Evolutionary conservation across 2,329 filamentous ascomycete species (phyloP).

Genomic region (Aphanocladium album): DNA sequence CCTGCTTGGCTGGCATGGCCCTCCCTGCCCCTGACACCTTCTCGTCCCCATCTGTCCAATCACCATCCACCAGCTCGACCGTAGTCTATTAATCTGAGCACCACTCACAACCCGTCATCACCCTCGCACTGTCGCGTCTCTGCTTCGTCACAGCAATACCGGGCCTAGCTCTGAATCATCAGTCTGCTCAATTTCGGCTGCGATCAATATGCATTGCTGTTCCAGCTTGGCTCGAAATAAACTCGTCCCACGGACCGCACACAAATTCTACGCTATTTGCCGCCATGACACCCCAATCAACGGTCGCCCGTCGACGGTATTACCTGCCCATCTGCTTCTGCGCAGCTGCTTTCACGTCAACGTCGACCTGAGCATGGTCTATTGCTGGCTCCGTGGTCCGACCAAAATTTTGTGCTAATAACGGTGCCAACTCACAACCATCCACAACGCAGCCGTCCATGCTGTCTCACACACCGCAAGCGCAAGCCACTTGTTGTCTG

Average conservation of each 20-base stretch:
- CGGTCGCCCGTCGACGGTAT: not conserved
- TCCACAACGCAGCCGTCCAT: not conserved
- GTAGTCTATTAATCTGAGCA: not conserved
- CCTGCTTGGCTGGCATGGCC: not conserved
- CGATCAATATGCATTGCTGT: not conserved
- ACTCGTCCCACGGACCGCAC: not conserved
- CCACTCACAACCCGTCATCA: not conserved
- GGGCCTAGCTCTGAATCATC: not conserved
- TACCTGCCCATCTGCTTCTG: not conserved
- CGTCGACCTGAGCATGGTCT: not conserved
- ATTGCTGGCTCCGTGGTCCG: not conserved
- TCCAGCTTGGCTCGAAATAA: not conserved
- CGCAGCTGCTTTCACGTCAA: not conserved
- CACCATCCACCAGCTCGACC: not conserved
- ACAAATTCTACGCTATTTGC: not conserved
- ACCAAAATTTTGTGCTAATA: not conserved
- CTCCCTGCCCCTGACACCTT: not conserved
- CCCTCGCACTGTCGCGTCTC: not conserved
- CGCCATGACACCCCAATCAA: conserved; percentile 2
- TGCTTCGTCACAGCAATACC: not conserved
- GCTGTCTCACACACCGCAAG: not conserved
- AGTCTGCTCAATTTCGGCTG: not conserved
- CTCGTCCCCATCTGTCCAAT: not conserved
- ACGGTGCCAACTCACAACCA: not conserved
- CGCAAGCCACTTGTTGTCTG: not conserved